Conservation (phyloP, 108 stramenopile species). For the Aurantiochytrium sp. region DNA sequence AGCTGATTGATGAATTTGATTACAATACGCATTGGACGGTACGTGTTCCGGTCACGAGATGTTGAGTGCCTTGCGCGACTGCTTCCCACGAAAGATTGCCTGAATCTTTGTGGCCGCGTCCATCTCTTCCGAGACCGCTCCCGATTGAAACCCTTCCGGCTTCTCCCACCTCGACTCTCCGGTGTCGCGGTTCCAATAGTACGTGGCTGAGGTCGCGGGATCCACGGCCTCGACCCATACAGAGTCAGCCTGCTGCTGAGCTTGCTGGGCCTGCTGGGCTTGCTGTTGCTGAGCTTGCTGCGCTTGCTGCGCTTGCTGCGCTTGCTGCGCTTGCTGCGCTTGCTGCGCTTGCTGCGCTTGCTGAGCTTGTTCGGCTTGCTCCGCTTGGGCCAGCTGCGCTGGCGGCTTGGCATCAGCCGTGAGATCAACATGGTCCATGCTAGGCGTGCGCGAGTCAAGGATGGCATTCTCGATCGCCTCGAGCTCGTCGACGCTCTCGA, state of each 20-base stretch:
- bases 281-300: background rate
- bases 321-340: background rate
- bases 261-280: background rate
- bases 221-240: background rate
- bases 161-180: background rate
- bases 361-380: too few relatives aligned
- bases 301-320: background rate
- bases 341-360: too few relatives aligned
- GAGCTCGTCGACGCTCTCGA: background rate
- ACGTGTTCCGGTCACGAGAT: too few relatives aligned
- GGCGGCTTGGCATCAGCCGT: too few relatives aligned
- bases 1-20: too few relatives aligned
- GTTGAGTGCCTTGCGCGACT: too few relatives aligned
- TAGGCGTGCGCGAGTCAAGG: background rate
- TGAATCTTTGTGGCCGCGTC: too few relatives aligned
- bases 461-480: background rate
- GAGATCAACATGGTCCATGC: background rate
- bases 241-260: background rate
- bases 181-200: background rate
- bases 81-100: too few relatives aligned
- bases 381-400: too few relatives aligned
- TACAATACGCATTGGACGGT: too few relatives aligned
- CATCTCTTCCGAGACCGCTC: too few relatives aligned
- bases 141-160: background rate
- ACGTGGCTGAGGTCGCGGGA: background rate